phyloP scores from a whole-genome alignment of 2,329 filamentous ascomycete species.

The Trichoderma gracile region DNA sequence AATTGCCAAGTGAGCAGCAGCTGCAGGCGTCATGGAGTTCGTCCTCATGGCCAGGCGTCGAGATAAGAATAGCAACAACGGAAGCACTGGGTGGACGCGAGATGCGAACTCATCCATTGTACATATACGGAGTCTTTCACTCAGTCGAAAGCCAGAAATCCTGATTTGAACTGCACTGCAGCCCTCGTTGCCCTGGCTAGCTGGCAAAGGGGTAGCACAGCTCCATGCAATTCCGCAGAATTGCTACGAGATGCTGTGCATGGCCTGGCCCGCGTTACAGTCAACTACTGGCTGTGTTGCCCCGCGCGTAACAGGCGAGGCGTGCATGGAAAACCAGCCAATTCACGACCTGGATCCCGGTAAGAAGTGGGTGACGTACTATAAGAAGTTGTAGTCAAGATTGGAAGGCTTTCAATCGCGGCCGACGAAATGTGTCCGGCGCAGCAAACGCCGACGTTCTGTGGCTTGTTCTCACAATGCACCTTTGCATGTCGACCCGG shows the following conservation, averaged over 20 bases:
- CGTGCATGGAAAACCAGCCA: slow-evolving; percentile 2
- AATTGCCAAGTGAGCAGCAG: not conserved
- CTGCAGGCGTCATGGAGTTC: not conserved
- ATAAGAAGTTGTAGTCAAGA: not conserved
- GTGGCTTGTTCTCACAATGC: slow-evolving; percentile 4
- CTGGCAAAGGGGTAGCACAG: slow-evolving; percentile 2
- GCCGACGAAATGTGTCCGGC: not conserved
- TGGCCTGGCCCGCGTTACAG: slow-evolving; percentile 17
- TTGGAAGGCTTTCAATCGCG: not conserved
- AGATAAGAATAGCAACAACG: slow-evolving; percentile 12
- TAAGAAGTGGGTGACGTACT: slow-evolving; percentile 18
- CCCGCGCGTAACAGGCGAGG: slow-evolving; percentile 12
- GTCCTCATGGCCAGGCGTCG: not conserved
- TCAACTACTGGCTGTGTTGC: not conserved
- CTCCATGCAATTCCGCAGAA: not conserved
- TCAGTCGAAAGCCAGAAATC: not conserved
- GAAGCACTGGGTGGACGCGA: not conserved
- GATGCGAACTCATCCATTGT: slow-evolving; percentile 8
- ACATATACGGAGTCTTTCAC: not conserved
- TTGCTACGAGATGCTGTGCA: slow-evolving; percentile 18
- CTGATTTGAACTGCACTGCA: not conserved
- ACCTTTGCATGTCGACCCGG: not conserved
- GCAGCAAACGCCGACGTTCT: not conserved
- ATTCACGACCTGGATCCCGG: slow-evolving; percentile 19
- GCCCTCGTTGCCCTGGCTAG: not conserved